Evolutionary conservation across 129 eudicot genomes (phyloP), one percentile per base, ranked within the genome.

Genomic region (Logfia minima): DNA sequence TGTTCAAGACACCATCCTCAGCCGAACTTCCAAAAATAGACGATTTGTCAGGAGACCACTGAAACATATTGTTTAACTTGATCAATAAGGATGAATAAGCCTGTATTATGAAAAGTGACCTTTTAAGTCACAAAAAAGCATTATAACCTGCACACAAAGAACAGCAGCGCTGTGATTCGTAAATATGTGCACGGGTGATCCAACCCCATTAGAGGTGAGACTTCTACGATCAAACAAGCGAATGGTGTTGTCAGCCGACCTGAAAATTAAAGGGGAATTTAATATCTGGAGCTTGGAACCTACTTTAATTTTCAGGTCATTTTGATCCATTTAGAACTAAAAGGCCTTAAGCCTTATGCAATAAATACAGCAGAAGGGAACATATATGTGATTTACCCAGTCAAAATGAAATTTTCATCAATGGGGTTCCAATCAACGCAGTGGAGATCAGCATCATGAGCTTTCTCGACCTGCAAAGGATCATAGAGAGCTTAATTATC

Each of bases 341-440:
- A 61, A 3, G 6, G 2, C 19, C 17, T 73, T 6, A 17, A 78
- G 28, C 17, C 29, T 51, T 64, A 34, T 34, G 73, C 45, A 34
- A 63, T 32, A 63, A 0, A 63, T 56, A 5, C 66, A 34, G n/a
- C 18, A 71, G 6, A 75, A 77, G 29, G 66, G 5, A 66, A 35
- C 1, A 53, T 16, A 29, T 71, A n/a, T 35, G 70, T n/a, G 45
- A 21, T 66, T 37, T 89, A 94, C 99, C 99, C 97, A 0, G 99
- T 94, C 80, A 94, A 82, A 67, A 94, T 89, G 43, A 87, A 81
- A 81, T 94, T 94, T 16, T 80, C 84, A 83, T 94, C 94, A 81
- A 83, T 80, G n/a, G 90, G 96, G 84, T 91, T 94, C 99, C 97
- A 94, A 79, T 94, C 99, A 73, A 94, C 99, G 66, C 97, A 94